A percentile compares a stretch with the other conserved stretches of the same genome.
phyloP scores from a whole-genome alignment of 495 filamentous ascomycete species.

The Echria macrotheca region DNA sequence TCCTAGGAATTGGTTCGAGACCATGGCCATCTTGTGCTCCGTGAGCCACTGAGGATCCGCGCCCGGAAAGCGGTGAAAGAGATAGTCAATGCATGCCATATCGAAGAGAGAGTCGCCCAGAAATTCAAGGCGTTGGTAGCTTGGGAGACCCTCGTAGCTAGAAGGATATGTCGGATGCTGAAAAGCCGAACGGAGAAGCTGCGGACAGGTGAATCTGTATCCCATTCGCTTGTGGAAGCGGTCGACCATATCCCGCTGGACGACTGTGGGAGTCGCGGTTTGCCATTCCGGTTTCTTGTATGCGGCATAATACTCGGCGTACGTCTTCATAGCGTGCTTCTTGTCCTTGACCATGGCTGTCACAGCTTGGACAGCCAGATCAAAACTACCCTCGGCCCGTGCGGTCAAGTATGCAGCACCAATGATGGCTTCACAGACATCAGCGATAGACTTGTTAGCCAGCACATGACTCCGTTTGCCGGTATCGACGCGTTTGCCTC shows the following conservation, averaged over 20 bases:
- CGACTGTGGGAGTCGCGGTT: slow-evolving; percentile 46
- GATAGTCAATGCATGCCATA: slow-evolving; percentile 74
- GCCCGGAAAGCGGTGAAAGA: slow-evolving; percentile 70
- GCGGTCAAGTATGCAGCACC: slow-evolving; percentile 76
- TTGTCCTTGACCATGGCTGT: slow-evolving; percentile 62
- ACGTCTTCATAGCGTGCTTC: slow-evolving; percentile 63
- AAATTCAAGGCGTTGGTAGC: slow-evolving; percentile 91
- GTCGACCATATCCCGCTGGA: slow-evolving; percentile 60
- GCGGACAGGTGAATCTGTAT: slow-evolving; percentile 77
- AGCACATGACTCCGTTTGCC: slow-evolving; percentile 51
- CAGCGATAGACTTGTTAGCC: slow-evolving; percentile 89
- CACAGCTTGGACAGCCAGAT: slow-evolving; percentile 79
- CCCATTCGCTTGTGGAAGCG: slow-evolving; percentile 61
- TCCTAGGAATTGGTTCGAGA: slow-evolving; percentile 91
- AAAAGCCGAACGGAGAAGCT: slow-evolving; percentile 77
- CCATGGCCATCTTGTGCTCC: slow-evolving; percentile 99
- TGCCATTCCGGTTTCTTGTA: slow-evolving; percentile 76
- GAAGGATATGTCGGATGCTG: slow-evolving; percentile 74
- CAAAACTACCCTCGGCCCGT: slow-evolving; percentile 51
- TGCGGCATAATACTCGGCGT: slow-evolving; percentile 62
- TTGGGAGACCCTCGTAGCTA: slow-evolving; percentile 70
- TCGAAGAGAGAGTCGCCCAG: slow-evolving; percentile 87
- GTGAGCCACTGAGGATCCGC: slow-evolving; percentile 96
- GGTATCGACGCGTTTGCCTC: slow-evolving; percentile 45
- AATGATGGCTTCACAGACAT: slow-evolving; percentile 94